Base-by-base conservation (phyloP, 2,329 filamentous ascomycete genomes). In the Colletotrichum aenigma region DNA sequence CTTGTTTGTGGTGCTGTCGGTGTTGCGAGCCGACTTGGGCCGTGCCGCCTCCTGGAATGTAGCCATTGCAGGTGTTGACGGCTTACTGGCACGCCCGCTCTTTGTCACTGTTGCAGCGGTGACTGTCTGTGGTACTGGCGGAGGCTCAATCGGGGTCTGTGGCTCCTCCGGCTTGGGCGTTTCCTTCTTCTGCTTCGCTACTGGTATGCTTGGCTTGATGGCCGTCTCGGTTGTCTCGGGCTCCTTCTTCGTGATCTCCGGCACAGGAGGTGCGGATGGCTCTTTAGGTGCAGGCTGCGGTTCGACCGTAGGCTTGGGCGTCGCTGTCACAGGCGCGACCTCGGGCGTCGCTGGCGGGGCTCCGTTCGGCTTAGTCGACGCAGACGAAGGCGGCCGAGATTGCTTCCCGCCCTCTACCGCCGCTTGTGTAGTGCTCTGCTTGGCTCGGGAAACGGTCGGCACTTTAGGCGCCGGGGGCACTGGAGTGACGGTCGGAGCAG, bases 371-470 rank as follows among this genome's bases (percentile, higher is more conserved):
- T 92, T 93, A 78, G 36, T 36, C 4, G 93, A 91, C 13, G 91
- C 87, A 3, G 91, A 90, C 3, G 93, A 92, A 7, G 89, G 84
- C 3, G 92, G 91, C 43, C 91, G 87, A 76, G 88, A 85, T n/a
- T 76, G 74, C 71, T 89, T 88, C 70, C 85, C 81, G 77, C 87
- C 89, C 75, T 94, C 92, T 38, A 86, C 86, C 67, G 84, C 86
- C n/a, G 90, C 89, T 74, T 92, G 90, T 70, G 91, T 90, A 18
- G 94, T 95, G 81, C 94, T 96, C 81, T 96, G 95, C 80, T 95
- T 92, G 48, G 92, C 91, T 78, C 95, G 92, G 7, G 94, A 92
- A 7, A 93, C 93, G 66, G 91, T 88, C 15, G 94, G 68, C 21
- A 69, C 32, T 24, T 77, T 77, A 8, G 61, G 64, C 30, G 71